A percentile compares a stretch with the other conserved stretches of the same genome.
phyloP scores from a whole-genome alignment of 2,329 filamentous ascomycete species.

The Chaetomiaceae sp. region DNA sequence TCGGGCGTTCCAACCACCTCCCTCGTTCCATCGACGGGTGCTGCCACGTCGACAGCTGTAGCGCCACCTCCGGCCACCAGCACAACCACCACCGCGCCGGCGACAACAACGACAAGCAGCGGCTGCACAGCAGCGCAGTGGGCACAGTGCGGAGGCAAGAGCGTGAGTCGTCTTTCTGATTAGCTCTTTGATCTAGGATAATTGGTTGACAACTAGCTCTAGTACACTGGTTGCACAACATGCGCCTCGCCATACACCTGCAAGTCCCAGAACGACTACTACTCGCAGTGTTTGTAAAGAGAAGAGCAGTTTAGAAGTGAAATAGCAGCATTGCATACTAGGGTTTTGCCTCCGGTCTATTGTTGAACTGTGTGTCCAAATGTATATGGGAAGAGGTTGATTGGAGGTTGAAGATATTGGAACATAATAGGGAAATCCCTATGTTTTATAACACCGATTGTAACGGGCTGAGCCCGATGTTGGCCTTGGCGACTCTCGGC shows the following conservation, averaged over 20 bases:
- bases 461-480: no score
- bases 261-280: conserved; percentile 10
- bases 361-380: no score
- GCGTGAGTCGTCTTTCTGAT: no score
- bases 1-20: not conserved
- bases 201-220: not conserved
- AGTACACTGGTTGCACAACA: conserved; percentile 11
- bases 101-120: not conserved
- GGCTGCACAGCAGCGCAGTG: conserved; percentile 8
- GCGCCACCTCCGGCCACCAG: not conserved
- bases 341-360: no score
- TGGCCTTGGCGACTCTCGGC: no score
- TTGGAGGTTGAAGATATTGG: no score
- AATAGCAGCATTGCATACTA: no score
- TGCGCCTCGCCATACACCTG: conserved; percentile 12
- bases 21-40: not conserved
- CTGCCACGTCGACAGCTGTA: not conserved
- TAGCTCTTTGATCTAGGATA: no score
- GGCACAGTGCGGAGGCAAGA: conserved; percentile 5
- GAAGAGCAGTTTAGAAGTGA: no score
- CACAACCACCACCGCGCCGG: conserved; percentile 1
- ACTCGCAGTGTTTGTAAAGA: conserved; percentile 16
- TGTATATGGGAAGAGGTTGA: no score
- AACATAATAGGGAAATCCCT: no score
- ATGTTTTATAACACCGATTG: no score